Evolutionary conservation across 345 rosid species (phyloP).

Genomic region (Populus alba): DNA sequence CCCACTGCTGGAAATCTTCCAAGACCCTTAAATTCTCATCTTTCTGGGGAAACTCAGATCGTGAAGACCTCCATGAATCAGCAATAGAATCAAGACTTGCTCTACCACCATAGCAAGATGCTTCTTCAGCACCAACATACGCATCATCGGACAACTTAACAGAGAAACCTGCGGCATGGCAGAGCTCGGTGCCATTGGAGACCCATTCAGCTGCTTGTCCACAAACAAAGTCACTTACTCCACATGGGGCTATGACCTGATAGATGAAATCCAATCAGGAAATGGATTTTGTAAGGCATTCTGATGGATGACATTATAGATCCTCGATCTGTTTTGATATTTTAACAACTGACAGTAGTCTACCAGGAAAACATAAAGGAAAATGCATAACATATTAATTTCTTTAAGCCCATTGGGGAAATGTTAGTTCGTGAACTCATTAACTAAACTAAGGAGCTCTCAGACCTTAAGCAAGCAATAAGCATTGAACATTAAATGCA

Average conservation of each 20-base stretch:
- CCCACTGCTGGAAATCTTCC: slow-evolving; percentile 50
- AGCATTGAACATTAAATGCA: not conserved
- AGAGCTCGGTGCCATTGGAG: slow-evolving; percentile 80
- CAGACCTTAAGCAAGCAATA: slow-evolving; percentile 9
- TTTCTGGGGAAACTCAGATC: slow-evolving; percentile 37
- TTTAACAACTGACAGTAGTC: not conserved
- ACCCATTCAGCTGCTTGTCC: slow-evolving; percentile 79
- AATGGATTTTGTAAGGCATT: slow-evolving; percentile 10
- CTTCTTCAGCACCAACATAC: slow-evolving; percentile 36
- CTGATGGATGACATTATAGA: not conserved
- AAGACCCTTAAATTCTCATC: slow-evolving; percentile 21
- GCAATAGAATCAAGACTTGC: slow-evolving; percentile 78
- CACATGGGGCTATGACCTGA: slow-evolving; percentile 78
- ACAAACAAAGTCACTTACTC: slow-evolving; percentile 71
- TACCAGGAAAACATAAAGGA: not conserved
- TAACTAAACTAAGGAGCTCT: not conserved
- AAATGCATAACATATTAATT: not conserved
- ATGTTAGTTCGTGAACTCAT: not conserved
- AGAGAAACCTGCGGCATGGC: slow-evolving; percentile 76
- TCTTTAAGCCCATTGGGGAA: not conserved
- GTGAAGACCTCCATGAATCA: slow-evolving; percentile 58
- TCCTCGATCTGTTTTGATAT: not conserved
- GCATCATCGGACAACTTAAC: slow-evolving; percentile 38
- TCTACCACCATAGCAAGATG: slow-evolving; percentile 73
- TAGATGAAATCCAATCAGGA: slow-evolving; percentile 22